These are phyloP conservation scores for Trichoderma simmonsii DNA, from an alignment of 2,329 filamentous ascomycete species.

Conservation along the genomic window DNA sequence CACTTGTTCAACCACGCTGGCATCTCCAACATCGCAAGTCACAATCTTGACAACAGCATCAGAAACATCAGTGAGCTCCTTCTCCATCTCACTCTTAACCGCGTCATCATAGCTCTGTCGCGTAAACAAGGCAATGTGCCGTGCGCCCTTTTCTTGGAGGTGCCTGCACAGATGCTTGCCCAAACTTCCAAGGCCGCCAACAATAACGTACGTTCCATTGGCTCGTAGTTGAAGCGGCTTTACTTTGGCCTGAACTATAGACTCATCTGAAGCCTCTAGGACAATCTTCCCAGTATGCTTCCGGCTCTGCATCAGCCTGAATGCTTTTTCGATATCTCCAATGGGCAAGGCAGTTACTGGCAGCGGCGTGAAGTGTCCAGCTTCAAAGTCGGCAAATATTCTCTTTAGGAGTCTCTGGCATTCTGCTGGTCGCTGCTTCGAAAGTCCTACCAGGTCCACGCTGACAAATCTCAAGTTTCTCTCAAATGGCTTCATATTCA, in stretches of 20 bases:
- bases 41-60: not conserved
- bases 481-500: constrained; percentile 4
- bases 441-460: constrained; percentile 20
- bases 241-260: not conserved
- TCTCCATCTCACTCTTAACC: not conserved
- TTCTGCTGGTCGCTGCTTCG: not conserved
- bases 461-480: not conserved
- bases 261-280: constrained; percentile 20
- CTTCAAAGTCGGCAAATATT: constrained; percentile 15
- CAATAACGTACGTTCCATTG: constrained; percentile 33
- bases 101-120: not conserved
- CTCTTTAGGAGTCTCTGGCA: constrained; percentile 19
- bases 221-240: constrained; percentile 17
- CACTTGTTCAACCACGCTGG: not conserved
- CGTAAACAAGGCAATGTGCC: constrained; percentile 29
- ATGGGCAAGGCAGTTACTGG: constrained; percentile 23
- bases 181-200: constrained; percentile 37
- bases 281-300: constrained; percentile 43
- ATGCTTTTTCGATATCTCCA: constrained; percentile 35
- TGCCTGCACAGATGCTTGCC: constrained; percentile 35
- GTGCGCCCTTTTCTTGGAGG: constrained; percentile 33
- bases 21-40: not conserved
- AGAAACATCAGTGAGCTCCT: not conserved
- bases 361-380: constrained; percentile 8
- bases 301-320: constrained; percentile 39